Base-by-base conservation (phyloP, 768 basidiomycete species). In the Phylloporus sp. region DNA sequence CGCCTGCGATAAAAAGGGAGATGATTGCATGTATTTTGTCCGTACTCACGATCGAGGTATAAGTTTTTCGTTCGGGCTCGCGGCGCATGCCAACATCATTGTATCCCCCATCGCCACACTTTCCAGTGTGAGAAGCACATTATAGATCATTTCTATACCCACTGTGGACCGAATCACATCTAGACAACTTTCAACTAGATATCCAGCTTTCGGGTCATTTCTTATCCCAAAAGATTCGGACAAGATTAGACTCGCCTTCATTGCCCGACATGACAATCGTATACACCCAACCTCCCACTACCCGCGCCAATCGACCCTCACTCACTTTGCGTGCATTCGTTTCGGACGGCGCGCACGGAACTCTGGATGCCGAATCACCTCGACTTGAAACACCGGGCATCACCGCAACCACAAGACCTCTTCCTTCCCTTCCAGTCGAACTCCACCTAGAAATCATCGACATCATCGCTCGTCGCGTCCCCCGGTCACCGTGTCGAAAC, bases 381-480 rank as follows among this genome's bases (percentile, higher is more conserved):
- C 38, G n/a, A 36, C 20, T 20, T 14, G 49, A 35, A 20, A 24
- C 27, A 18, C 33, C 40, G 2, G 40, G 39, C 20, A 11, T 42
- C 34, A 39, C 48, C 21, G 13, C 55, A 46, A 33, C 35, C 28
- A 43, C 47, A 42, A 52, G 38, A 4, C 9, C 38, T 4, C 49
- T 38, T 42, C 58, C 57, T 26, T 47, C 55, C 15, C 53, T 65
- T 27, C 64, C 64, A 14, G 52, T 61, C 20, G 65, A 67, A 48
- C 51, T 65, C 29, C 61, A 67, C 24, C 56, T 67, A 32, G 53
- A 57, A 29, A 57, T 65, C 46, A 61, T 65, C 31, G 61, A 67
- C 22, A 42, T 47, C 38, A 43, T 65, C n/a, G 52, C 58, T 18
- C 33, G 29, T 42, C 52, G 50, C 26, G 46, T 61, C 20, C 49